Percentiles rank a stretch among this genome's conserved stretches.
These are phyloP conservation scores for Anethum foeniculum DNA, from an alignment of 140 eudicot genomes.

Conservation along the genomic window DNA sequence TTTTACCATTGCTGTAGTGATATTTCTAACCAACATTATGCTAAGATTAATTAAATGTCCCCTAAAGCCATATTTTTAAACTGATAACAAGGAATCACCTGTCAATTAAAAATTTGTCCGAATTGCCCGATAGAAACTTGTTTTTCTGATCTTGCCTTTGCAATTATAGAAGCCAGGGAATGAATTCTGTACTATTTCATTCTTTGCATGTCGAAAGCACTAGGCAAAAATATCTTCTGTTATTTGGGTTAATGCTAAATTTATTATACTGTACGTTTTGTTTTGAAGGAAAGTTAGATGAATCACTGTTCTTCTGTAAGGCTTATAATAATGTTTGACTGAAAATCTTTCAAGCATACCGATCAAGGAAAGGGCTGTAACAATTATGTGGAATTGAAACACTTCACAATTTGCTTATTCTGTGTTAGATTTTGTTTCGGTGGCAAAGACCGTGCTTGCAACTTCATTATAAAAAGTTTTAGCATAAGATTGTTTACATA, in stretches of 20 bases:
- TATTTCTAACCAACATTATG: not conserved
- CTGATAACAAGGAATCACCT: not conserved
- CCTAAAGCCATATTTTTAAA: not conserved
- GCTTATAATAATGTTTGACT: too few relatives aligned
- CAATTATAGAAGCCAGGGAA: not conserved
- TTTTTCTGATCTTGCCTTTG: not conserved
- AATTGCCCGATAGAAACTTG: not conserved
- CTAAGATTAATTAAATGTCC: not conserved
- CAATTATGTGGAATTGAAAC: not conserved
- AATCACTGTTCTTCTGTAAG: not conserved
- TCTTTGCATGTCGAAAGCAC: not conserved
- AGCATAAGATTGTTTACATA: not conserved
- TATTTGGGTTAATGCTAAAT: not conserved
- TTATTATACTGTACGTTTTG: not conserved
- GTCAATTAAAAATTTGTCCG: not conserved
- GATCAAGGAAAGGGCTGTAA: not conserved
- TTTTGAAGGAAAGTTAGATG: not conserved
- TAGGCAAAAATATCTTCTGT: not conserved
- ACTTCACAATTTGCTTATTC: not conserved
- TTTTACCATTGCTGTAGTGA: not conserved
- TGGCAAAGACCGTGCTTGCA: too few relatives aligned
- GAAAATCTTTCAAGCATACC: not conserved
- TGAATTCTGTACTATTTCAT: not conserved
- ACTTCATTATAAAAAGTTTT: not conserved
- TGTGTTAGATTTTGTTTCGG: not conserved